These are phyloP conservation scores for Hymenotorrendiella dingleyae DNA, from an alignment of 2,329 filamentous ascomycete genomes.

Conservation along the genomic window DNA sequence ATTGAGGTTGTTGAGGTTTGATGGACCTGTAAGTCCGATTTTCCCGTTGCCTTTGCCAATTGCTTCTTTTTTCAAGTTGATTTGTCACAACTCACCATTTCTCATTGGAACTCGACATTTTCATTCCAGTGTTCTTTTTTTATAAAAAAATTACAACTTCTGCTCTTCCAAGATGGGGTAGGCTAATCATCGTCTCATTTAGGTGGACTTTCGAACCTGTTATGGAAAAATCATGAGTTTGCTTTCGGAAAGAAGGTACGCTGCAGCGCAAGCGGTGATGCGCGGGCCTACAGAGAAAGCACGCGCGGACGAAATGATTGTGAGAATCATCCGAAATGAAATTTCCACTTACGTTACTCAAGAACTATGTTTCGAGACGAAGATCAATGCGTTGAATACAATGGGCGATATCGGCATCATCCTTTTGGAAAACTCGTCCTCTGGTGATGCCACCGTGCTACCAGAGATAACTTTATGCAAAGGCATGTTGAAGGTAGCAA, in stretches of 20 bases:
- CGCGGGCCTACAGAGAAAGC: neutral
- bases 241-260: too few species aligned
- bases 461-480: slow-evolving; percentile 1
- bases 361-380: slow-evolving; percentile 10
- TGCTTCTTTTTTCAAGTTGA: too few species aligned
- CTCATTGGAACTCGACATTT: too few species aligned
- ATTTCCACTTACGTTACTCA: slow-evolving; percentile 6
- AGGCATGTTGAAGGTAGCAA: slow-evolving; percentile 2
- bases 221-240: too few species aligned
- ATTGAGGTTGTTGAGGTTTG: slow-evolving; percentile 3
- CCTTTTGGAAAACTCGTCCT: neutral
- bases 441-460: neutral
- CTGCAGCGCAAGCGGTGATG: too few species aligned
- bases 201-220: too few species aligned
- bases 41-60: neutral
- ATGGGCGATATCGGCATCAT: slow-evolving; percentile 8
- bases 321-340: slow-evolving; percentile 9
- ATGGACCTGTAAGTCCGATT: slow-evolving; percentile 7
- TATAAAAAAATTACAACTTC: neutral
- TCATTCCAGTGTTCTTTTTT: neutral
- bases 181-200: too few species aligned
- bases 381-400: slow-evolving; percentile 12
- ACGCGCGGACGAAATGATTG: neutral
- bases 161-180: too few species aligned
- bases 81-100: too few species aligned